These are phyloP conservation scores for Herpetospermum pedunculosum DNA, from an alignment of 306 rosid genomes.

Conservation along the genomic window DNA sequence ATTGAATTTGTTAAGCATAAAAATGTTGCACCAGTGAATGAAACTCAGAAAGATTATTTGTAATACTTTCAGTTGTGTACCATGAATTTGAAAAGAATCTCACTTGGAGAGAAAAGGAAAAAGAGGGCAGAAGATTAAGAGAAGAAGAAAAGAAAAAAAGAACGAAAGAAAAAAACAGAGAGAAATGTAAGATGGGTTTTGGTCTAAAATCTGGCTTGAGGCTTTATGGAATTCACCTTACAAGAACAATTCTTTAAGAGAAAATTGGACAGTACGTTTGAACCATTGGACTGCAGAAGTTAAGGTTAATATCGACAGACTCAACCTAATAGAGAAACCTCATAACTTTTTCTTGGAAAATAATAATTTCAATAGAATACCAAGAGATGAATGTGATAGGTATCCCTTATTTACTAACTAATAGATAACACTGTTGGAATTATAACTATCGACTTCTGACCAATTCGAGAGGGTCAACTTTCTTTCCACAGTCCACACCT, in stretches of 20 bases:
- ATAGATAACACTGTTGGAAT: not conserved
- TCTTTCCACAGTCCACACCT: too few relatives aligned
- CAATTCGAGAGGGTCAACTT: too few relatives aligned
- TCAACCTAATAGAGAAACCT: not conserved
- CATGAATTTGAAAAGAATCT: not conserved
- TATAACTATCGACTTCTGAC: not conserved
- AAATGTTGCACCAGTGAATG: not conserved
- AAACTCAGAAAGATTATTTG: not conserved
- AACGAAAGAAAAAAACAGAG: not conserved
- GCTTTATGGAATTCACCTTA: not conserved
- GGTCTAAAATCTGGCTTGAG: not conserved
- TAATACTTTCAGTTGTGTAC: not conserved
- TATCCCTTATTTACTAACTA: too few relatives aligned
- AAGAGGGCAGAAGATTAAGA: not conserved
- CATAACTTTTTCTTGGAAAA: not conserved
- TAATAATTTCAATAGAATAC: not conserved
- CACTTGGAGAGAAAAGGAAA: not conserved
- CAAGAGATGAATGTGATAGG: not conserved
- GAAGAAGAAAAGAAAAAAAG: too few relatives aligned
- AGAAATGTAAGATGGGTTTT: not conserved
- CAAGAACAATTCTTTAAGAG: not conserved
- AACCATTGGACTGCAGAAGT: not conserved
- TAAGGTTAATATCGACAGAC: not conserved
- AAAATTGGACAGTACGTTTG: not conserved
- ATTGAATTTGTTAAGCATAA: not conserved